Evolutionary conservation across 345 rosid species (phyloP), one percentile per base, ranked within the genome.

Genomic region (Carallia pectinifolia): DNA sequence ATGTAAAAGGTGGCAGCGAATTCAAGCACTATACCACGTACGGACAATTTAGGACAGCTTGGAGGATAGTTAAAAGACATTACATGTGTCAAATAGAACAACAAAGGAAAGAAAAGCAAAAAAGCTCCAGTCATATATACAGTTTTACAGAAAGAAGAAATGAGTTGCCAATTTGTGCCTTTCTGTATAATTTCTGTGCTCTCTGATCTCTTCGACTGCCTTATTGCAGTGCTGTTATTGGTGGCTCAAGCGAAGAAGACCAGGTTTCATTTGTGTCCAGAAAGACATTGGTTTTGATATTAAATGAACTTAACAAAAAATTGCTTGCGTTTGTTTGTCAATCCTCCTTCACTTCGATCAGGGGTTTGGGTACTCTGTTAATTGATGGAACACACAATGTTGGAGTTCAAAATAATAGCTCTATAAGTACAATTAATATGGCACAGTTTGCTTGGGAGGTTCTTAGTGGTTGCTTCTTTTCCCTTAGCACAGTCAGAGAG

Each of bases 211-310:
- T 67, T 60, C 66, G 17, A 40, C 69, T 71, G 56, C 71, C 69
- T 67, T 72, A 69, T 69, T 86, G 86, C 93, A 91, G 98, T 73
- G 85, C 88, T 76, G 81, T 83, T 80, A 82, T 94, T 71, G 97
- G 97, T 78, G 95, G 97, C 74, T 78, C 87, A 75, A 65, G 81
- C 13, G 82, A 81, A 67, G 87, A 75, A 66, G 61, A 73, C 73
- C 79, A 74, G 62, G 65, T 78, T 72, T 83, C 87, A 40, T 85
- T 91, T 61, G 82, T 86, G 27, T 84, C 96, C 27, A 87, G 81
- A 74, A 81, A 79, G 81, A 68, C 90, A 33, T 47, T 84, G 72
- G 56, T 80, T 73, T 69, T 79, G 77, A 82, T 94, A 63, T 81
- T 77, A 69, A 79, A 76, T 61, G 86, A 78, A 58, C 67, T 90